Conservation (phyloP, 2,329 filamentous ascomycete genomes). For the Fusarium haematococcum region DNA sequence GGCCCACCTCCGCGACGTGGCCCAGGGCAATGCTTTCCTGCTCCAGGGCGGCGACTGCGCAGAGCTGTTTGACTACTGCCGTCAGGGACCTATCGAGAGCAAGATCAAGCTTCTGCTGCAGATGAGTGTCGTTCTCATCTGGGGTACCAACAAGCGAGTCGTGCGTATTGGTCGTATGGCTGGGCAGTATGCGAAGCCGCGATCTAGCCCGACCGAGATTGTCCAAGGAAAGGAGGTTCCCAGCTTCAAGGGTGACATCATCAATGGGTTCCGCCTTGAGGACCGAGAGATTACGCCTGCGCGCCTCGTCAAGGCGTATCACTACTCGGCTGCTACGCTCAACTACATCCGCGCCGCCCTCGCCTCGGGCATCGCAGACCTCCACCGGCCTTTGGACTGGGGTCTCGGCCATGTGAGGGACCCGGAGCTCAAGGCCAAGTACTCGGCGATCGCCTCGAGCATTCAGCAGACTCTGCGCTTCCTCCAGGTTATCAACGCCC, state of each 20-base stretch:
- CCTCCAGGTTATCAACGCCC: constrained; percentile 93
- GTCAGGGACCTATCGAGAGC: constrained; percentile 87
- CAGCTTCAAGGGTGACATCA: constrained; percentile 93
- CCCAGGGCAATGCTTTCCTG: constrained; percentile 89
- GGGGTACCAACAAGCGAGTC: constrained; percentile 83
- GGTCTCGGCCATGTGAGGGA: constrained; percentile 91
- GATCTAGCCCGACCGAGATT: constrained; percentile 88
- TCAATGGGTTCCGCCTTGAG: constrained; percentile 87
- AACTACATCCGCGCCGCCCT: constrained; percentile 92
- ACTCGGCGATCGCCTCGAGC: constrained; percentile 84
- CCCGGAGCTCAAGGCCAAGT: constrained; percentile 84
- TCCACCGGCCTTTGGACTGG: constrained; percentile 96
- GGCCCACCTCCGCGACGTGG: constrained; percentile 83
- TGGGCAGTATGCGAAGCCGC: constrained; percentile 96
- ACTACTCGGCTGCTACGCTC: constrained; percentile 92
- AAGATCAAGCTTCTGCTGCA: constrained; percentile 97
- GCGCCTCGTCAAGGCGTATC: constrained; percentile 90
- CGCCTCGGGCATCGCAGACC: constrained; percentile 88
- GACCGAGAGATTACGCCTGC: constrained; percentile 84
- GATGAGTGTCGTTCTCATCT: constrained; percentile 96
- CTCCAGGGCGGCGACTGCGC: constrained; percentile 98
- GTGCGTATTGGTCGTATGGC: constrained; percentile 96
- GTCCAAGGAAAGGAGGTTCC: constrained; percentile 84
- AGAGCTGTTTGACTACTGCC: constrained; percentile 97
- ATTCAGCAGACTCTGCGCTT: constrained; percentile 94